Base-by-base conservation (phyloP, 768 basidiomycete genomes). In the Suillus ampliporus region DNA sequence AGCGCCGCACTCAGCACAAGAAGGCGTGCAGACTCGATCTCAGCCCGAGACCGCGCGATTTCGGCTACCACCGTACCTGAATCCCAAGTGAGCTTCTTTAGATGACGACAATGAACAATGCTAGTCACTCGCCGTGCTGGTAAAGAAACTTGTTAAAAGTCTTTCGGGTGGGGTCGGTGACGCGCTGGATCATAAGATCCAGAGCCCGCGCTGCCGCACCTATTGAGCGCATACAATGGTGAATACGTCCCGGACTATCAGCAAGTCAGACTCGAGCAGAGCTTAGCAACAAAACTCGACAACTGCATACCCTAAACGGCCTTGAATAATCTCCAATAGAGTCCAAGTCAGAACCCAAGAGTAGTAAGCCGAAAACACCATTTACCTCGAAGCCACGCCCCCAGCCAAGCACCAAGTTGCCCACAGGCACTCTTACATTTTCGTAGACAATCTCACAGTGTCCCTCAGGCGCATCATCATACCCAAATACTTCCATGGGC, bases 201-300 rank as follows among this genome's bases (percentile, higher is more conserved):
- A 99, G 79, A 3, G 97, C 91, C 26, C 85, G 83, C 64, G 90
- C 87, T 1, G 97, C 97, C 23, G 85, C 85, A 23, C 97, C 97
- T 62, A 99, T 93, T 9, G 94, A 92, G 43, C 97, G 89, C 97
- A 99, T 99, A 82, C 97, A 97, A 72, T 96, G 94, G 71, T 97
- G 95, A 69, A 97, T 92, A 60, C 95, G 90, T n/a, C 95, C 95
- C 57, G 95, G 95, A 46, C 94, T 94, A 23, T 41, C 44, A 68
- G 41, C 8, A 26, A 48, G 52, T 44, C 66, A 53, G 50, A 57
- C 41, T 56, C 40, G 65, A 2, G 57, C 26, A 62, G 56, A 28
- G 21, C 31, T 17, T 2, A 46, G 40, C 3, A 59, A 56, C 1
- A 37, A 41, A 37, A 54, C 26, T 41, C 47, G 47, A 60, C 13